Evolutionary conservation across 139 green algal genomes (phyloP).

Genomic region (Tetradesmus lagerheimii): DNA sequence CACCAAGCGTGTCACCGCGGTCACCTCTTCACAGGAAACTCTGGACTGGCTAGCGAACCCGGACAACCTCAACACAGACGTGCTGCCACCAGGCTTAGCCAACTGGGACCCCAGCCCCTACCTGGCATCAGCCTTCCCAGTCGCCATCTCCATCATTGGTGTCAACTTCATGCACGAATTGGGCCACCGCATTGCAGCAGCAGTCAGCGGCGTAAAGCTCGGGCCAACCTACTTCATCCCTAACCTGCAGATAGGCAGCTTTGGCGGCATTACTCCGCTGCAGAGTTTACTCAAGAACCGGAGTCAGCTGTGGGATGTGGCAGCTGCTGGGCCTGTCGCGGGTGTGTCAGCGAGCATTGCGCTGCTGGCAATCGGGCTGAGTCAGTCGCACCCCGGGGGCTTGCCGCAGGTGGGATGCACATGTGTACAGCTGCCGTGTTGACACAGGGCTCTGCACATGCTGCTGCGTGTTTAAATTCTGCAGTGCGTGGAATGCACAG

Average conservation of each 20-base stretch:
- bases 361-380: constrained; percentile 73
- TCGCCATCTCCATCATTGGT: constrained; percentile 66
- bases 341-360: constrained; percentile 60
- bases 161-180: constrained; percentile 88
- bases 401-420: constrained; percentile 36
- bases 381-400: constrained; percentile 28
- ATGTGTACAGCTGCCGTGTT: too few species aligned
- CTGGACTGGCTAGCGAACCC: constrained; percentile 82
- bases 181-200: constrained; percentile 61
- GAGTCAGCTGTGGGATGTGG: constrained; percentile 87
- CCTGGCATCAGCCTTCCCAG: constrained; percentile 77
- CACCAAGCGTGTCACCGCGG: neutral
- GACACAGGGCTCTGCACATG: too few species aligned
- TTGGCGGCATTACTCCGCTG: constrained; percentile 93
- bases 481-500: too few species aligned
- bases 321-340: constrained; percentile 74
- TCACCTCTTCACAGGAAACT: constrained; percentile 69
- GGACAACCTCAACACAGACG: constrained; percentile 73
- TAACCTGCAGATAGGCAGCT: constrained; percentile 86
- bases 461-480: too few species aligned
- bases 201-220: constrained; percentile 76
- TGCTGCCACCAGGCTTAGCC: constrained; percentile 77
- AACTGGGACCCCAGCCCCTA: constrained; percentile 82
- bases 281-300: constrained; percentile 69
- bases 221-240: constrained; percentile 91